These are phyloP conservation scores for Liriodendron chinense DNA, from an alignment of 164 flowering plant species.

Conservation along the genomic window DNA sequence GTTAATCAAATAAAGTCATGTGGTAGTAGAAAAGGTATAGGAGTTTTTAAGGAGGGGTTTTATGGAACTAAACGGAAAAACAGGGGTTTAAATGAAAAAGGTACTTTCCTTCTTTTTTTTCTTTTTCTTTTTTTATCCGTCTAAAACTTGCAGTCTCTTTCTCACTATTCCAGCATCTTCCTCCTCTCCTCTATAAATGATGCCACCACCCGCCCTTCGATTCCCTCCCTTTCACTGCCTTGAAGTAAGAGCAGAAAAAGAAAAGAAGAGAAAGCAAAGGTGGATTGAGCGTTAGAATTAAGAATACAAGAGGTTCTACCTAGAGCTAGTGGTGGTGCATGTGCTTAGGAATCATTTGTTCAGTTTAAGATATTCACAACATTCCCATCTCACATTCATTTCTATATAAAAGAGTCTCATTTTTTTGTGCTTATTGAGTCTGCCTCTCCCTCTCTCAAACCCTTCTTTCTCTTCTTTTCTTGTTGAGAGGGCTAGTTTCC, in stretches of 20 bases:
- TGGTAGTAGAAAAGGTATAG: too few species aligned
- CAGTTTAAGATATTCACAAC: conserved; percentile 30
- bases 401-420: conserved; percentile 8
- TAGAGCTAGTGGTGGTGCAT: conserved; percentile 44
- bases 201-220: too few species aligned
- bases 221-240: background rate
- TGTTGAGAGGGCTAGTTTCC: conserved; percentile 1
- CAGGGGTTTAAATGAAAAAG: too few species aligned
- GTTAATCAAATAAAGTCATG: too few species aligned
- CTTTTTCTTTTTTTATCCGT: too few species aligned
- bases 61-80: too few species aligned
- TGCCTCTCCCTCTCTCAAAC: conserved; percentile 15
- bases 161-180: too few species aligned
- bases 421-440: conserved; percentile 5
- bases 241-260: background rate
- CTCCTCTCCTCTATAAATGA: too few species aligned
- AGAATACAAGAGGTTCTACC: conserved; percentile 10
- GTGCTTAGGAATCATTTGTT: conserved; percentile 45
- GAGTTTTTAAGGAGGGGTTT: too few species aligned
- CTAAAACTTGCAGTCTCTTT: too few species aligned
- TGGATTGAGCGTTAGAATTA: conserved; percentile 10
- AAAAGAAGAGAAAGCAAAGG: background rate
- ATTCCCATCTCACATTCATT: conserved; percentile 17
- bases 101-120: too few species aligned
- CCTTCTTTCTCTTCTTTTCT: background rate